Evolutionary conservation across 345 rosid species (phyloP).

Genomic region (Arabidopsis suecica): DNA sequence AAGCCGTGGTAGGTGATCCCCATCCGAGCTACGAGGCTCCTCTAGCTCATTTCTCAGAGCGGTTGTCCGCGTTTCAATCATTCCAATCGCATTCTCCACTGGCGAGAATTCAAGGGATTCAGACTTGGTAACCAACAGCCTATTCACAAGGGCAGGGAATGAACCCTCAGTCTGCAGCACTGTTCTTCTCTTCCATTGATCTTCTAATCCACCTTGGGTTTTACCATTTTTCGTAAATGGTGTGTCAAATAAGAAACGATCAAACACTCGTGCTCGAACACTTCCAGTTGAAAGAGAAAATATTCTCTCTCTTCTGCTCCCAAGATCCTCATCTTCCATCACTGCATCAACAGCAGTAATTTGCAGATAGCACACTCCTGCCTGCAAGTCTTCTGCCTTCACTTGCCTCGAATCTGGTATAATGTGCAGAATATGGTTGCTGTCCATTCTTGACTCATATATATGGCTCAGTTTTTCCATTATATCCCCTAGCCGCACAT

Average conservation of each 20-base stretch:
- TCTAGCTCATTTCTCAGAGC: constrained; percentile 93
- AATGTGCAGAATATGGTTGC: constrained; percentile 80
- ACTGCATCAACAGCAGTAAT: constrained; percentile 98
- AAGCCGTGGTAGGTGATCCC: constrained; percentile 94
- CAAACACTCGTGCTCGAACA: constrained; percentile 92
- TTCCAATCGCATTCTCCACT: constrained; percentile 97
- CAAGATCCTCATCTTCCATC: constrained; percentile 99
- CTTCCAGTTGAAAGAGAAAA: constrained; percentile 96
- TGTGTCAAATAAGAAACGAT: constrained; percentile 97
- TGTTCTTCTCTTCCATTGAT: constrained; percentile 98
- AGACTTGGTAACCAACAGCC: constrained; percentile 86
- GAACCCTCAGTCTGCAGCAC: constrained; percentile 96
- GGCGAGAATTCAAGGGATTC: constrained; percentile 99
- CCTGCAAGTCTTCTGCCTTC: constrained; percentile 94
- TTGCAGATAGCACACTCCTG: constrained; percentile 93
- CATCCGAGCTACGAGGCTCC: constrained; percentile 99
- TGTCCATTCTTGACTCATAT: constrained; percentile 93
- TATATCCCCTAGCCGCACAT: constrained; percentile 96
- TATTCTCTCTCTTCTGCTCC: constrained; percentile 95
- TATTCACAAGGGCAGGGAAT: constrained; percentile 93
- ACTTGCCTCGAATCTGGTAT: constrained; percentile 98
- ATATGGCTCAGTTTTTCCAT: constrained; percentile 99
- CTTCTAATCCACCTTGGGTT: constrained; percentile 97
- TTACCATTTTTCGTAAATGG: constrained; percentile 99
- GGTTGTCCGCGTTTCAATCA: constrained; percentile 98